phyloP scores from a whole-genome alignment of 495 filamentous ascomycete species.

The Cenococcum geophilum region DNA sequence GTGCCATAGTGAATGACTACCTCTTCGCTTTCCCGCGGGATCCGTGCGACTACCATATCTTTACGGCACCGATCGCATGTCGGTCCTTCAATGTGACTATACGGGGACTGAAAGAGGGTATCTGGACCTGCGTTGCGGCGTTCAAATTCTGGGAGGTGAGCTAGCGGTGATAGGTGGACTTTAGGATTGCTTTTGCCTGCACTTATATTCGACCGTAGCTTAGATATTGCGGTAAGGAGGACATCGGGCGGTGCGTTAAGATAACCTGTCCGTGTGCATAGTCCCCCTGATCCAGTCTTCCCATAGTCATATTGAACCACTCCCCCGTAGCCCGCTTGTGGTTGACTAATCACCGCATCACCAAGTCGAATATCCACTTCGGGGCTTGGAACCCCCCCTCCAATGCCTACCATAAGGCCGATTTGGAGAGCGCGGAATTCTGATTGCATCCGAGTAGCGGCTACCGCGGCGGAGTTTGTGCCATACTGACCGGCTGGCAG shows the following conservation, averaged over 20 bases:
- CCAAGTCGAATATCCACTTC: slow-evolving; percentile 25
- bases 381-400: slow-evolving; percentile 38
- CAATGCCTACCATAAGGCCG: slow-evolving; percentile 44
- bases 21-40: slow-evolving; percentile 8
- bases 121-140: neutral
- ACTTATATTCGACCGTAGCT: neutral
- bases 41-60: neutral
- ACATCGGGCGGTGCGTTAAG: neutral
- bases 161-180: neutral
- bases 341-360: slow-evolving; percentile 34
- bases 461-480: slow-evolving; percentile 32
- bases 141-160: neutral
- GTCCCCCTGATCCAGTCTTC: neutral
- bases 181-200: neutral
- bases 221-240: neutral
- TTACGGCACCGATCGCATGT: neutral
- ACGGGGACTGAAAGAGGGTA: neutral
- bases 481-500: slow-evolving; percentile 38
- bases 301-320: slow-evolving; percentile 28
- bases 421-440: slow-evolving; percentile 40
- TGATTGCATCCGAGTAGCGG: slow-evolving; percentile 32
- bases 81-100: neutral
- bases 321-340: slow-evolving; percentile 18
- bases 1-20: slow-evolving; percentile 26
- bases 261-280: neutral